Evolutionary conservation across 139 green algal species (phyloP).

Genomic region (Auxenochlorella pyrenoidosa): DNA sequence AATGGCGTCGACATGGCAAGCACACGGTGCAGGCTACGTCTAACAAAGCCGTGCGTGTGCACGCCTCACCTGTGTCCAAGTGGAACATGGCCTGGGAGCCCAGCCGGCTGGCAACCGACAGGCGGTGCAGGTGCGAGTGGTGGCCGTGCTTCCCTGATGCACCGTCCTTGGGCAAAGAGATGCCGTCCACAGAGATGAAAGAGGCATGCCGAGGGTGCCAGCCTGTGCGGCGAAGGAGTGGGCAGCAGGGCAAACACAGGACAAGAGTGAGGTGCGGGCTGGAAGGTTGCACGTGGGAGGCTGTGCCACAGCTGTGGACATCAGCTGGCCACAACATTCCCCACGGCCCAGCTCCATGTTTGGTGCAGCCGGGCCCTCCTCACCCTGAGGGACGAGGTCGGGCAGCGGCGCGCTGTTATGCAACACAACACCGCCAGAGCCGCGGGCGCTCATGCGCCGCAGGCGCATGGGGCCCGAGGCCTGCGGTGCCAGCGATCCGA

Average conservation of each 20-base stretch:
- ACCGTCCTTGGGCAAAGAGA: background rate
- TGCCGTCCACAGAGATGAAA: background rate
- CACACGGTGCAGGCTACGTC: too few relatives aligned
- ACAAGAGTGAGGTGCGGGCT: too few relatives aligned
- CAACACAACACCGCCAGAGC: background rate
- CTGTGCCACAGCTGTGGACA: background rate
- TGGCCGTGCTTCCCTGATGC: background rate
- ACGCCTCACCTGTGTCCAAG: conserved; percentile 14
- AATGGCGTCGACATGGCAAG: too few relatives aligned
- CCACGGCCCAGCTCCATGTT: background rate
- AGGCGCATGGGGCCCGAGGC: background rate
- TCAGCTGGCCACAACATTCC: background rate
- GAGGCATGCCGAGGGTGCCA: background rate
- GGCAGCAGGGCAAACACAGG: too few relatives aligned
- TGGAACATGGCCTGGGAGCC: conserved; percentile 17
- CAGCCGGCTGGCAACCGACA: background rate
- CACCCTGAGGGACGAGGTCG: background rate
- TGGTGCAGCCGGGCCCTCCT: background rate
- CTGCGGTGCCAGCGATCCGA: background rate
- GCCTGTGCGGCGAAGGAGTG: background rate
- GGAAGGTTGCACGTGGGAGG: background rate
- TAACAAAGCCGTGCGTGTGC: too few relatives aligned
- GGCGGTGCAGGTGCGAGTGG: background rate
- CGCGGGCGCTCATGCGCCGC: background rate
- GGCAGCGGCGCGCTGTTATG: background rate